These are phyloP conservation scores for Leptographium procerum DNA, from an alignment of 2,329 filamentous ascomycete genomes.

Conservation along the genomic window DNA sequence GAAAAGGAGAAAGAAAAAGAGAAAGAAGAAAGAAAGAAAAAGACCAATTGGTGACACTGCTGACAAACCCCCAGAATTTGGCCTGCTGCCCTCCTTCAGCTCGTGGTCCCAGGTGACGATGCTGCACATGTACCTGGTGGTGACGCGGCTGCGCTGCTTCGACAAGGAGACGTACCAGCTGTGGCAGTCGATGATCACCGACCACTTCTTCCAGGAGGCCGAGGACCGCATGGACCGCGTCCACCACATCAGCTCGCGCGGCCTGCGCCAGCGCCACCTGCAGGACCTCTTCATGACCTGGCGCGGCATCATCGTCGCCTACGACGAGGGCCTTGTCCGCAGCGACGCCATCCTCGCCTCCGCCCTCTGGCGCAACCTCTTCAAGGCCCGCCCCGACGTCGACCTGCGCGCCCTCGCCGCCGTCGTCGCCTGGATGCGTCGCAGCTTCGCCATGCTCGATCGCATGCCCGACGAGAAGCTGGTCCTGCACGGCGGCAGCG, in stretches of 20 bases:
- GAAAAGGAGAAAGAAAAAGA: too few species aligned
- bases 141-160: conserved; percentile 71
- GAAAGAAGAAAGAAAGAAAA: background rate
- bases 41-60: too few species aligned
- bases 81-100: conserved; percentile 76
- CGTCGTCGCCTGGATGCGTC: conserved; percentile 46
- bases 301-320: conserved; percentile 74
- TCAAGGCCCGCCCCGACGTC: conserved; percentile 52
- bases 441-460: conserved; percentile 35
- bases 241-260: conserved; percentile 56
- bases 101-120: conserved; percentile 95
- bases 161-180: conserved; percentile 55
- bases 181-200: conserved; percentile 83
- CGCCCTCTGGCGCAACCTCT: conserved; percentile 89
- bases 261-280: conserved; percentile 51
- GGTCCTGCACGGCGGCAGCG: conserved; percentile 20
- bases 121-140: conserved; percentile 88
- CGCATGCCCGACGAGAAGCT: conserved; percentile 33
- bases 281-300: conserved; percentile 93
- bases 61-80: conserved; percentile 45
- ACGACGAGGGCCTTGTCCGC: conserved; percentile 69
- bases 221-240: conserved; percentile 73
- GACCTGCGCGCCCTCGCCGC: conserved; percentile 40
- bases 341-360: conserved; percentile 67
- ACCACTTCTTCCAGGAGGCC: conserved; percentile 89